Evolutionary conservation across 2,329 filamentous ascomycete species (phyloP).

Genomic region (Xylaria sp.): DNA sequence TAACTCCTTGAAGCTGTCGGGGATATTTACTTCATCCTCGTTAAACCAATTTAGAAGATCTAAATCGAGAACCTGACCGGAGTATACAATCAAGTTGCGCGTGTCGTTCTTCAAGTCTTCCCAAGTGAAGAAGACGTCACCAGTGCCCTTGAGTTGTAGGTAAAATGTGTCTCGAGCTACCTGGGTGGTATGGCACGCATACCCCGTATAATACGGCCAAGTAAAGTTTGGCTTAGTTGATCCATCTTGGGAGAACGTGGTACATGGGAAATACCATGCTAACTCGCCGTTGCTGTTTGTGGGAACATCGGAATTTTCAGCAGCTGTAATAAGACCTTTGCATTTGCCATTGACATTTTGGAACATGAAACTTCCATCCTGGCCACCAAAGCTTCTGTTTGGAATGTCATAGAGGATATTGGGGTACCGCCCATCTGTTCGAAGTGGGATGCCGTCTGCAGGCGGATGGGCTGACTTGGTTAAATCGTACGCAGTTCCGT

Average conservation of each 20-base stretch:
- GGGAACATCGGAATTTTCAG: conserved; percentile 79
- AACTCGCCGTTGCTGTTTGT: conserved; percentile 77
- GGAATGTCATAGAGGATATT: conserved; percentile 92
- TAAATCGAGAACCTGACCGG: conserved; percentile 90
- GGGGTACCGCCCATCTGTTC: conserved; percentile 61
- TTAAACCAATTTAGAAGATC: conserved; percentile 93
- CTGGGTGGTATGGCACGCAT: conserved; percentile 85
- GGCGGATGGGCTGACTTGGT: conserved; percentile 80
- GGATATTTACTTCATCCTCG: conserved; percentile 78
- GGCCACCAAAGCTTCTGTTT: conserved; percentile 78
- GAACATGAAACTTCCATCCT: conserved; percentile 96
- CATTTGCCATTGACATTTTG: conserved; percentile 98
- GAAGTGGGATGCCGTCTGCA: conserved; percentile 78
- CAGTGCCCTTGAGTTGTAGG: conserved; percentile 69
- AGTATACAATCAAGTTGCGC: conserved; percentile 93
- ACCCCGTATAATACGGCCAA: conserved; percentile 81
- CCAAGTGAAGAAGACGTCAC: conserved; percentile 97
- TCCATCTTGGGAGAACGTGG: conserved; percentile 91
- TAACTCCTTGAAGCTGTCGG: conserved; percentile 81
- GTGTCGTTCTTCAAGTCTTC: conserved; percentile 89
- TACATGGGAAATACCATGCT: conserved; percentile 98
- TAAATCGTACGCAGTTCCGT: conserved; percentile 90
- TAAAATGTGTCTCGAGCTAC: conserved; percentile 81
- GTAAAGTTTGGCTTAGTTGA: conserved; percentile 81
- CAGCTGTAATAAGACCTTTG: conserved; percentile 85